Base-by-base conservation (phyloP, 371 early-diverging fungal species). In the Syncephalastrum monosporum region DNA sequence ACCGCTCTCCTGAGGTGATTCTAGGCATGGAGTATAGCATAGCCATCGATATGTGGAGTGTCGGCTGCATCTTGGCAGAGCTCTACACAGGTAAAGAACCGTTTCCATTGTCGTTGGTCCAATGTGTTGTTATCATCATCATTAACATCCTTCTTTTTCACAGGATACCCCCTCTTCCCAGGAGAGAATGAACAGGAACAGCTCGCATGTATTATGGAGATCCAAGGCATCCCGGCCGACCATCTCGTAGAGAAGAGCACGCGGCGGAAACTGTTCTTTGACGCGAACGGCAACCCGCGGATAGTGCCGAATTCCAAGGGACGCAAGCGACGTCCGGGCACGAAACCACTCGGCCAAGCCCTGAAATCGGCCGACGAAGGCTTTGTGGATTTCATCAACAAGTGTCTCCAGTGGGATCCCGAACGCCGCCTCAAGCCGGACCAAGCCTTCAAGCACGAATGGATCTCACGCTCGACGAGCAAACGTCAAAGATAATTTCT, bases 21-120 rank as follows among this genome's bases (percentile, higher is more conserved):
- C 69, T 97, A 44, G 96, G 95, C 3, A 75, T 89, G 67, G 75
- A 83, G 4, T 99, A 99, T 69, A 87, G 83, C 57, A 92, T 84
- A 66, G 85, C 94, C 4, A 95, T 99, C 61, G 99, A 99, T 75
- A 96, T 99, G 88, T 99, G 99, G 99, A 91, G 92, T 56, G 74
- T 99, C 42, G 99, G 99, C 3, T 99, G 99, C 71, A 99, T 99
- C 46, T 82, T 99, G 7, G 95, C 91, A 8, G 99, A 99, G 68
- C 82, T 99, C 24, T 84, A 90, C 54, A 90, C 92, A 8, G 94
- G 94, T 38, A 60, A 57, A 47, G 21, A 21, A 23, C 3, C 3
- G 14, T 12, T 15, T 10, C 33, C 13, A 13, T 27, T 17, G 10
- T 17, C 16, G 5, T 2, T 21, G 21, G 21, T 2, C 21, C 21